Conservation (phyloP, 495 filamentous ascomycete genomes). For the Penicillium tannophilum region DNA sequence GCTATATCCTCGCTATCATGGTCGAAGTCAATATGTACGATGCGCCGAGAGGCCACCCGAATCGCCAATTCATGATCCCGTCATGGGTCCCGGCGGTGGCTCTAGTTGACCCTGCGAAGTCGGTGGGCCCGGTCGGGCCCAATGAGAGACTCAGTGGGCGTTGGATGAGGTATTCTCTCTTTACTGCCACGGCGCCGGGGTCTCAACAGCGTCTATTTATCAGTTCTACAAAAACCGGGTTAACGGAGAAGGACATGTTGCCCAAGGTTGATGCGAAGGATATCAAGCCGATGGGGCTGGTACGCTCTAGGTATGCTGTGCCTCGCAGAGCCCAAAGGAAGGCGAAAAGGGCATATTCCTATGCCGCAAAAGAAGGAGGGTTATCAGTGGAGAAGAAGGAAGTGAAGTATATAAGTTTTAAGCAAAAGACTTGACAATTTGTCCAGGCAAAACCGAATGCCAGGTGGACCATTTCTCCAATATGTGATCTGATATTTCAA, state of each 20-base stretch:
- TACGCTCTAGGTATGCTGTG: background rate
- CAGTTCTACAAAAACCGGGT: background rate
- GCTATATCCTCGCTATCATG: background rate
- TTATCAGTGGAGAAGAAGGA: background rate
- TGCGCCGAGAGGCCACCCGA: background rate
- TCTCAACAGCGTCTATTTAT: background rate
- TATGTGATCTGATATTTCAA: background rate
- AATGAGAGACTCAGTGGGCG: slow-evolving; percentile 2
- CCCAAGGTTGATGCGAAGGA: background rate
- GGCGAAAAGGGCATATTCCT: background rate
- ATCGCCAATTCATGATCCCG: background rate
- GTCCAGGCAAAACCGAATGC: too few species aligned
- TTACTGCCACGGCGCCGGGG: background rate
- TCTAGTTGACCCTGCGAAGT: background rate
- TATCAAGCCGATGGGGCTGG: slow-evolving; percentile 1
- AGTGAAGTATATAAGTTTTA: background rate
- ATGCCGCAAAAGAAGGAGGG: background rate
- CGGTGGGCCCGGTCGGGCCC: background rate
- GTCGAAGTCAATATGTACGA: slow-evolving; percentile 8
- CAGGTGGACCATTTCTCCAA: background rate
- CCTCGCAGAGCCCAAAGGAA: background rate
- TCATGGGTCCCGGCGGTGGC: slow-evolving; percentile 1
- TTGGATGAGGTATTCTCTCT: slow-evolving; percentile 2
- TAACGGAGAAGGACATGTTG: slow-evolving; percentile 1
- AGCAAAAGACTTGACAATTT: background rate